Evolutionary conservation across 2,329 filamentous ascomycete species (phyloP).

Genomic region (Fusarium temperatum): DNA sequence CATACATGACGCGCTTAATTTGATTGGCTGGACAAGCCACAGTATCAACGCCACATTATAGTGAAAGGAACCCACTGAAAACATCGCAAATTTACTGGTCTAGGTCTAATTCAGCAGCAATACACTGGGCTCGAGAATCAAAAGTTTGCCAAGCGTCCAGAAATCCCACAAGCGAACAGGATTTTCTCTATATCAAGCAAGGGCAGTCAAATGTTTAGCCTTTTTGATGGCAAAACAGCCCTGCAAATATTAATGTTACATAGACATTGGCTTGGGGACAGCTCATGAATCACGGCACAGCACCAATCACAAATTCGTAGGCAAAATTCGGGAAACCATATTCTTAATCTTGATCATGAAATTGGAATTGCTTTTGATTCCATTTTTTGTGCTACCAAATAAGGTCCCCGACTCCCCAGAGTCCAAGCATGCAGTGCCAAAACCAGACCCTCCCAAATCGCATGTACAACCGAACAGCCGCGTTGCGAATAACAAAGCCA

Average conservation of each 20-base stretch:
- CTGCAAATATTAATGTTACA: not conserved
- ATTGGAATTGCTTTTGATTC: conserved; percentile 45
- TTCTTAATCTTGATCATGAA: conserved; percentile 38
- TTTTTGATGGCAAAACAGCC: not conserved
- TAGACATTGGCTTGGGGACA: not conserved
- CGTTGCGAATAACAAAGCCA: conserved; percentile 9
- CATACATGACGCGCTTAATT: conserved; percentile 22
- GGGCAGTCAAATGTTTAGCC: not conserved
- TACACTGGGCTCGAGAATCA: not conserved
- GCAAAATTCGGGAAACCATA: conserved; percentile 36
- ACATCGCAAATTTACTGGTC: not conserved
- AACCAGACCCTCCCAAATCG: conserved; percentile 43
- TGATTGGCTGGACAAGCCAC: conserved; percentile 6
- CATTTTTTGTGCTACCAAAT: conserved; percentile 46
- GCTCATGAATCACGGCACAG: not conserved
- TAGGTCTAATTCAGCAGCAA: not conserved
- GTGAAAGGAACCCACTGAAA: not conserved
- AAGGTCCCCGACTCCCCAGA: conserved; percentile 46
- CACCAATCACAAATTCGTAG: not conserved
- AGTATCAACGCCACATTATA: conserved; percentile 2
- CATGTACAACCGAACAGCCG: conserved; percentile 28
- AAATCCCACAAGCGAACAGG: not conserved
- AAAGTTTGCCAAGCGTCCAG: not conserved
- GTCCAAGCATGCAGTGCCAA: conserved; percentile 46
- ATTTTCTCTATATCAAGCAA: not conserved